Base-by-base conservation (phyloP, 2,329 filamentous ascomycete species). In the Corinectria fuckeliana region DNA sequence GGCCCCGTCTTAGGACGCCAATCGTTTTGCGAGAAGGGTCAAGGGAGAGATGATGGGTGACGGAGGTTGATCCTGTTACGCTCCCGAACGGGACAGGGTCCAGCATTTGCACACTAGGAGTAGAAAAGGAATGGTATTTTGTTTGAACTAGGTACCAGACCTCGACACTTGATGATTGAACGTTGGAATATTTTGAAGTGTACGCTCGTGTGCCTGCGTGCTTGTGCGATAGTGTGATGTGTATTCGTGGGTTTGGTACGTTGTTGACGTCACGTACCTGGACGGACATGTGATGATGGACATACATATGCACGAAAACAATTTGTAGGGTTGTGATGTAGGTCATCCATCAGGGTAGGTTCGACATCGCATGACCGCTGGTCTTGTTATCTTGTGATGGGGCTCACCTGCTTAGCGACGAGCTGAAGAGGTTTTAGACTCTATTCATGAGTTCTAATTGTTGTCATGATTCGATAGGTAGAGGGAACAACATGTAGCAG, bases 71-170 rank as follows among this genome's bases (percentile, higher is more conserved):
- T 65, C 60, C 64, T 70, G 68, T 70, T 71, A 66, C 71, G 66
- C 71, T 68, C 63, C 63, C 66, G 54, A 56, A 66, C 60, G 68
- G 69, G 69, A 70, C 65, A 66, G 67, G 70, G 69, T 72, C 69
- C 73, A 69, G 72, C 69, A 74, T 73, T 74, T 72, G 70, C 73
- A 69, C 67, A 72, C 64, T 70, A 71, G 73, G 72, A 74, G 71
- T 75, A 74, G 73, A 72, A 72, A 74, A 73, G 73, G 69, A 71
- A 75, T 71, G 71, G 66, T 63, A 70, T 70, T 66, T 72, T 69
- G 70, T 71, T 72, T 71, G 65, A 70, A 67, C 68, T 69, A 64
- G 56, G 56, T 59, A 59, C 56, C 56, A 54, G 56, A 59, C 56
- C 55, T 55, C 39, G 44, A 54, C 50, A 50, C 36, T 59, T 59